Percentiles rank a stretch among this genome's conserved stretches.
Evolutionary conservation across 352 stramenopile genomes (phyloP).

Genomic region (Aphanomyces stellatus): DNA sequence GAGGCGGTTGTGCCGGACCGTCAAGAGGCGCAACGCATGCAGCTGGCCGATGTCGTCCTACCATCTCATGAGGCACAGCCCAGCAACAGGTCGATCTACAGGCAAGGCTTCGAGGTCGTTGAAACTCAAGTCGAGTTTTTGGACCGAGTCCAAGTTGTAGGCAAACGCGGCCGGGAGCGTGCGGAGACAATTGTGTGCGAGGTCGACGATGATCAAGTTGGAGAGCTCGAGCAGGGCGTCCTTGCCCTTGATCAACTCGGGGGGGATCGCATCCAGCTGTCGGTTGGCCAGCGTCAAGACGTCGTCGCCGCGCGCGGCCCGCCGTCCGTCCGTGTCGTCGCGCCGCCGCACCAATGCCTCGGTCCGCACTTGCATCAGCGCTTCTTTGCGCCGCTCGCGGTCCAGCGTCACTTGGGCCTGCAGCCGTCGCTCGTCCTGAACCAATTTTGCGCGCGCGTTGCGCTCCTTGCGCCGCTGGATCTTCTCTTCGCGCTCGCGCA

Average conservation of each 20-base stretch:
- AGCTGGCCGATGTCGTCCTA: conserved; percentile 42
- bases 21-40: conserved; percentile 36
- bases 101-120: conserved; percentile 44
- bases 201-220: conserved; percentile 53
- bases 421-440: conserved; percentile 43
- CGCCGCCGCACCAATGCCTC: conserved; percentile 29
- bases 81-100: background rate
- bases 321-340: conserved; percentile 23
- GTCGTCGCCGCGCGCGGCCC: conserved; percentile 46
- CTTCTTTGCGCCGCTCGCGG: conserved; percentile 35
- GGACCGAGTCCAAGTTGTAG: conserved; percentile 46
- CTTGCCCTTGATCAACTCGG: conserved; percentile 37
- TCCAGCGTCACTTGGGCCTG: conserved; percentile 32
- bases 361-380: conserved; percentile 47
- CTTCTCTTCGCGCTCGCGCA: conserved; percentile 57
- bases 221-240: conserved; percentile 44
- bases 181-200: conserved; percentile 44
- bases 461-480: conserved; percentile 48
- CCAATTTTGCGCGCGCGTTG: conserved; percentile 47
- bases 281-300: conserved; percentile 33
- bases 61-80: background rate
- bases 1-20: conserved; percentile 46
- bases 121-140: conserved; percentile 43
- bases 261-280: conserved; percentile 32
- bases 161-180: conserved; percentile 39